These are phyloP conservation scores for Panicum miliaceum DNA, from an alignment of 176 grass and related monocot genomes.

Conservation along the genomic window DNA sequence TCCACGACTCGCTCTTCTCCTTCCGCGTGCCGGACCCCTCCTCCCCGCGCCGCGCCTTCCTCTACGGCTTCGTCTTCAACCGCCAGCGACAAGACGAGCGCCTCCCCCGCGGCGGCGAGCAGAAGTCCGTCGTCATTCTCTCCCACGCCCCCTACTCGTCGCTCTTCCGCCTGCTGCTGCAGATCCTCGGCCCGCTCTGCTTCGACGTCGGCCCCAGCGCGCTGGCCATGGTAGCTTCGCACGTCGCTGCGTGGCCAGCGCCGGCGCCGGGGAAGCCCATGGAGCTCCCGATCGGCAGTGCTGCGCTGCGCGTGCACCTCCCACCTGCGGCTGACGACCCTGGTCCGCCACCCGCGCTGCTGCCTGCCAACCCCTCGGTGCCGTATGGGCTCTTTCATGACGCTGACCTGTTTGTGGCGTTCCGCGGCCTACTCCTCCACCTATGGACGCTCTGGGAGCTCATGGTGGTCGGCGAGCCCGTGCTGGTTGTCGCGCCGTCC, in stretches of 20 bases:
- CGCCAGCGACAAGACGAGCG: conserved; percentile 95
- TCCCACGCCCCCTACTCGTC: conserved; percentile 76
- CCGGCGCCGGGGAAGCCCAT: conserved; percentile 63
- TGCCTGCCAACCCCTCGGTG: conserved; percentile 61
- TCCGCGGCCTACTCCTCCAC: conserved; percentile 83
- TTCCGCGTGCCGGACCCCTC: conserved; percentile 73
- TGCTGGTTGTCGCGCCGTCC: conserved; percentile 79
- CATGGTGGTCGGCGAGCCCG: conserved; percentile 74
- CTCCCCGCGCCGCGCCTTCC: conserved; percentile 46
- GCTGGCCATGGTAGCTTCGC: conserved; percentile 79
- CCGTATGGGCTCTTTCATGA: conserved; percentile 91
- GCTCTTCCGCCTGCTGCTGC: conserved; percentile 79
- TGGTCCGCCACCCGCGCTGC: conserved; percentile 46
- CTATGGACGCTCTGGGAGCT: conserved; percentile 98
- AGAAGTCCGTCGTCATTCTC: conserved; percentile 93
- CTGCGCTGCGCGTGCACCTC: conserved; percentile 75
- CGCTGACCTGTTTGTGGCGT: conserved; percentile 79
- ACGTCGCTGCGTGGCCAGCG: conserved; percentile 84
- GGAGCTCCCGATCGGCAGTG: conserved; percentile 88
- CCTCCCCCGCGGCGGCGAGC: conserved; percentile 92
- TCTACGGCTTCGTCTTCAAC: conserved; percentile 98
- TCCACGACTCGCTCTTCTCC: conserved; percentile 97
- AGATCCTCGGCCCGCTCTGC: conserved; percentile 97
- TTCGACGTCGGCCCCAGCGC: conserved; percentile 88
- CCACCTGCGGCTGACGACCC: conserved; percentile 59